Evolutionary conservation across 768 basidiomycete species (phyloP).

Genomic region (Lactarius deliciosus): DNA sequence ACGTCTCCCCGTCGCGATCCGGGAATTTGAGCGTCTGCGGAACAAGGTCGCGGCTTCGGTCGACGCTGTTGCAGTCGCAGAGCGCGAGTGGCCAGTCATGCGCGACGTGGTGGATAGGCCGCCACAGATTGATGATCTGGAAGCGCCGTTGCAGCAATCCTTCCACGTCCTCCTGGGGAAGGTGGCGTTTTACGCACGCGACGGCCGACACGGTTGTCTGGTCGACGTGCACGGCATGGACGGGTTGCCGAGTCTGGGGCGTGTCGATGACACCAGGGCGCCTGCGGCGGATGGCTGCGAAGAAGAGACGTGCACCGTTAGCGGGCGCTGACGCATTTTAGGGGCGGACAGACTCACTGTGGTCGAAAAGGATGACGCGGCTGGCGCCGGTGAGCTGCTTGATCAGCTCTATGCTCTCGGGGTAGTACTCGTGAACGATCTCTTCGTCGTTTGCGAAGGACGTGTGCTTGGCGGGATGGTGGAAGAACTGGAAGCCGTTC

Average conservation of each 20-base stretch:
- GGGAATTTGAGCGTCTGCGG: constrained; percentile 43
- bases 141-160: constrained; percentile 45
- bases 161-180: constrained; percentile 41
- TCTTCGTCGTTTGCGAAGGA: constrained; percentile 51
- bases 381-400: constrained; percentile 61
- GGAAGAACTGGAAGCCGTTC: constrained; percentile 50
- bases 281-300: constrained; percentile 45
- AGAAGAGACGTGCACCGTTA: too few relatives aligned
- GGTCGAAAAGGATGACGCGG: constrained; percentile 62
- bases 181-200: constrained; percentile 45
- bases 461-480: constrained; percentile 44
- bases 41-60: constrained; percentile 40
- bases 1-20: constrained; percentile 47
- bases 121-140: constrained; percentile 57
- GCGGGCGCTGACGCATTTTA: background rate
- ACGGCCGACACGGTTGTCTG: constrained; percentile 44
- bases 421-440: constrained; percentile 57
- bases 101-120: constrained; percentile 47
- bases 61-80: constrained; percentile 48
- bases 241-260: constrained; percentile 46
- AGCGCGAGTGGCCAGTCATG: constrained; percentile 51
- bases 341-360: constrained; percentile 45
- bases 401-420: constrained; percentile 56
- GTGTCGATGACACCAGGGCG: constrained; percentile 40
- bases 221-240: constrained; percentile 45